Conservation (phyloP, 2,329 filamentous ascomycete species). For the Aphanoascus verrucosus region DNA sequence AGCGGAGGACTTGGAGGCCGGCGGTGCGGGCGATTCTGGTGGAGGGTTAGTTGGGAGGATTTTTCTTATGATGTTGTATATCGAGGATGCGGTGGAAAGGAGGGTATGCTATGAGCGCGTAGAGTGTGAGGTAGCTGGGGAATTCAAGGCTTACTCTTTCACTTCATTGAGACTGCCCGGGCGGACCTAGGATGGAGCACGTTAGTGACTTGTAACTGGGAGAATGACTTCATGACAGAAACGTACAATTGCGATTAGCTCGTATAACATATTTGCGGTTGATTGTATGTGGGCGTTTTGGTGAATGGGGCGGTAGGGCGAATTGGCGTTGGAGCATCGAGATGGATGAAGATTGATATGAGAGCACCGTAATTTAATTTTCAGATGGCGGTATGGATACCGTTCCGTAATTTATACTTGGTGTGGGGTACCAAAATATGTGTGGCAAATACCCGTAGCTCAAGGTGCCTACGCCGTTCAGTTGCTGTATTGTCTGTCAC, state of each 20-base stretch:
- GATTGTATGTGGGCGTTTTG: neutral
- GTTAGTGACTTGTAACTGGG: neutral
- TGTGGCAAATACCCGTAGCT: neutral
- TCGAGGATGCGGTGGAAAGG: neutral
- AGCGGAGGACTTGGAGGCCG: conserved; percentile 69
- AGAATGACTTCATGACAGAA: neutral
- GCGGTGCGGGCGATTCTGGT: conserved; percentile 75
- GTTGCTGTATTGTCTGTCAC: neutral
- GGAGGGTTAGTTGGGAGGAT: neutral
- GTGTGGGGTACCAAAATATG: neutral
- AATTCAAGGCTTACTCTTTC: conserved; percentile 62
- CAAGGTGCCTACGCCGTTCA: neutral
- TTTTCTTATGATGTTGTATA: neutral
- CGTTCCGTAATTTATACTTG: neutral
- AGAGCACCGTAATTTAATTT: neutral
- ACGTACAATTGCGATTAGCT: conserved; percentile 82
- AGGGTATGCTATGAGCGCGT: neutral
- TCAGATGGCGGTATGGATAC: neutral
- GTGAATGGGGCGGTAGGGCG: neutral
- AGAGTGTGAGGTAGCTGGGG: neutral
- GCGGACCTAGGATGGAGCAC: conserved; percentile 56
- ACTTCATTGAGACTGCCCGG: conserved; percentile 82
- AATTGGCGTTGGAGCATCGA: neutral
- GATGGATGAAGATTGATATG: neutral
- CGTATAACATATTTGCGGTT: conserved; percentile 70